Evolutionary conservation across 257 asterid species (phyloP).

Genomic region (Penstemon newberryi): DNA sequence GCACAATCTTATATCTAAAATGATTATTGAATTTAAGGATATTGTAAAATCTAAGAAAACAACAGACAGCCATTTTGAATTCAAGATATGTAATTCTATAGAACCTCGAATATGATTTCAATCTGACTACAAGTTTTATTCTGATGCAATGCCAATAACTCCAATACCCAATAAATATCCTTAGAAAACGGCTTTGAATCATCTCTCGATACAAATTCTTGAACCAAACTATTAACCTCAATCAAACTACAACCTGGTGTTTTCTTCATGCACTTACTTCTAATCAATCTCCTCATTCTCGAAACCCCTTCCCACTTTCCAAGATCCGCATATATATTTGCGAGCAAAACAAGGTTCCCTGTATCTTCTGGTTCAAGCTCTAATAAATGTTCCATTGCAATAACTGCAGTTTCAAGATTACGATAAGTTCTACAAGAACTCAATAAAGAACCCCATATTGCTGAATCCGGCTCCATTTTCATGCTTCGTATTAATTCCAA

Average conservation of each 20-base stretch:
- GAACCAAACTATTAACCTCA: constrained; percentile 57
- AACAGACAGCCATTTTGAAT: not conserved
- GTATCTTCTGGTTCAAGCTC: constrained; percentile 73
- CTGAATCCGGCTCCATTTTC: constrained; percentile 67
- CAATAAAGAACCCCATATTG: constrained; percentile 79
- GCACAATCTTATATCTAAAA: too few relatives aligned
- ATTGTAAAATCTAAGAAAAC: not conserved
- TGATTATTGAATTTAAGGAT: too few relatives aligned
- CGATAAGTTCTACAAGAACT: constrained; percentile 67
- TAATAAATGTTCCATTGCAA: constrained; percentile 56
- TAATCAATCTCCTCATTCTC: constrained; percentile 55
- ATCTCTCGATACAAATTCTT: constrained; percentile 68
- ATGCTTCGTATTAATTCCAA: constrained; percentile 50
- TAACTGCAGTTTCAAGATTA: constrained; percentile 57
- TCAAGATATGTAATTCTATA: not conserved
- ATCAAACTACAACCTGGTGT: constrained; percentile 65
- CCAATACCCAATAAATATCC: constrained; percentile 47
- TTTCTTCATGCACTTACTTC: constrained; percentile 63
- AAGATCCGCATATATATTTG: constrained; percentile 71
- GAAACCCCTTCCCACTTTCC: constrained; percentile 81
- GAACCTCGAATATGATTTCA: constrained; percentile 14
- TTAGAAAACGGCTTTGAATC: constrained; percentile 47
- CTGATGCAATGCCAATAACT: constrained; percentile 48
- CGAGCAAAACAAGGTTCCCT: constrained; percentile 64
- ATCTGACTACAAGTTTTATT: constrained; percentile 26